phyloP scores from a whole-genome alignment of 768 basidiomycete species.

The Termitomyces sp. region DNA sequence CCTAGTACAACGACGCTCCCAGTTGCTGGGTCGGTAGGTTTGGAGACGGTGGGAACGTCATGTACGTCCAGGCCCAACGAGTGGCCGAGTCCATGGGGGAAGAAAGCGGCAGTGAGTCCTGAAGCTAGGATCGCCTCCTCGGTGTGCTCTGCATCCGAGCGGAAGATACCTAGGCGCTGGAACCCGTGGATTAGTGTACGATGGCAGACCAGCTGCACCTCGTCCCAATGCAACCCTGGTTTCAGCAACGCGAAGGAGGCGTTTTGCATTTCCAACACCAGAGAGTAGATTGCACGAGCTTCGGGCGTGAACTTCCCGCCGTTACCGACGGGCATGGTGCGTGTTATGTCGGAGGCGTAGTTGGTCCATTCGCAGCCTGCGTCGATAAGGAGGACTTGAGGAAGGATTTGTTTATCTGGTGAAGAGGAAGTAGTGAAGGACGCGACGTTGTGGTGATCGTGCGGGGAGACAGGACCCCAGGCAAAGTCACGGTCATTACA shows the following conservation, averaged over 20 bases:
- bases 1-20: constrained; percentile 27
- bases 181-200: constrained; percentile 79
- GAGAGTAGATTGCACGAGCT: constrained; percentile 77
- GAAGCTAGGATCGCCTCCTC: constrained; percentile 69
- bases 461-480: constrained; percentile 68
- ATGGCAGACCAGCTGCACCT: constrained; percentile 81
- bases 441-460: constrained; percentile 52
- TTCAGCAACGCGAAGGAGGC: constrained; percentile 64
- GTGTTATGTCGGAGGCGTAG: constrained; percentile 56
- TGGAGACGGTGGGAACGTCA: constrained; percentile 82
- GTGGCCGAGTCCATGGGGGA: constrained; percentile 92
- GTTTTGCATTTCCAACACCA: constrained; percentile 92
- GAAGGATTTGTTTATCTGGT: constrained; percentile 35
- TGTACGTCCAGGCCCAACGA: constrained; percentile 94
- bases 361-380: constrained; percentile 87
- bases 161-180: constrained; percentile 81
- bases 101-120: constrained; percentile 82
- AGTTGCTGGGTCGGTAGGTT: constrained; percentile 48
- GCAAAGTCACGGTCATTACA: constrained; percentile 87
- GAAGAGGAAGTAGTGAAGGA: constrained; percentile 37
- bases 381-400: constrained; percentile 86
- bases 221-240: constrained; percentile 89
- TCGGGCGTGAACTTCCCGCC: constrained; percentile 84
- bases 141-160: constrained; percentile 45
- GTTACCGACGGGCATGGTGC: constrained; percentile 92